Conservation (phyloP, 1,139 yeast genomes). For the Lodderomyces elongisporus region DNA sequence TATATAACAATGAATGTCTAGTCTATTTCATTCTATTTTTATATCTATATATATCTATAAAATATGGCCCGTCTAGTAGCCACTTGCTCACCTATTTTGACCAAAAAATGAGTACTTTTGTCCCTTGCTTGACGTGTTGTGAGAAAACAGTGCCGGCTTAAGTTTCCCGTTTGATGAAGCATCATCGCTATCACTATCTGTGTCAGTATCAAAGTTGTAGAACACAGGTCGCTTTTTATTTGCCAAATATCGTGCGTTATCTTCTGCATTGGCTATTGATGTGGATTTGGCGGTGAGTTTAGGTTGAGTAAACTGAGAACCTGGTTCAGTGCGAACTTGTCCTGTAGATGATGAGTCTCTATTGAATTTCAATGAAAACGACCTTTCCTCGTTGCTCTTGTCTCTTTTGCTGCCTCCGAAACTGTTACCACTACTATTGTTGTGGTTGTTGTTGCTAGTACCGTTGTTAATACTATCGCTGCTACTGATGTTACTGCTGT, state of each 20-base stretch:
- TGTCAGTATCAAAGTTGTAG: constrained; percentile 29
- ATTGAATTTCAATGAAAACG: neutral
- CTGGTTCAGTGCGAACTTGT: too few relatives aligned
- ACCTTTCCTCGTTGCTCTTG: neutral
- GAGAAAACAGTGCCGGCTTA: too few relatives aligned
- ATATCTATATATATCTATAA: too few relatives aligned
- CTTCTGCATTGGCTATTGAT: neutral
- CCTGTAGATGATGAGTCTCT: neutral
- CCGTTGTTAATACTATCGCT: neutral
- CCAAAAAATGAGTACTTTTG: too few relatives aligned
- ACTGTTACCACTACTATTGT: constrained; percentile 6
- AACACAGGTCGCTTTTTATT: constrained; percentile 24
- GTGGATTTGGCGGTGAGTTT: neutral
- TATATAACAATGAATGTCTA: too few relatives aligned
- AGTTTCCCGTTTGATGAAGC: too few relatives aligned
- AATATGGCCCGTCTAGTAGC: too few relatives aligned
- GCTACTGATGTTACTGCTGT: neutral
- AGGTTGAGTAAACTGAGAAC: neutral
- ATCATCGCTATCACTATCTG: constrained; percentile 13
- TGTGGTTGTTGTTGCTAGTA: neutral
- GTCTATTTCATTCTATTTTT: too few relatives aligned
- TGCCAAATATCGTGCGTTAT: neutral
- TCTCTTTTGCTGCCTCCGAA: neutral
- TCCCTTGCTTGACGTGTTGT: too few relatives aligned
- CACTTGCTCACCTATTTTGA: too few relatives aligned